phyloP scores from a whole-genome alignment of 768 basidiomycete species.

The Megacollybia marginata region DNA sequence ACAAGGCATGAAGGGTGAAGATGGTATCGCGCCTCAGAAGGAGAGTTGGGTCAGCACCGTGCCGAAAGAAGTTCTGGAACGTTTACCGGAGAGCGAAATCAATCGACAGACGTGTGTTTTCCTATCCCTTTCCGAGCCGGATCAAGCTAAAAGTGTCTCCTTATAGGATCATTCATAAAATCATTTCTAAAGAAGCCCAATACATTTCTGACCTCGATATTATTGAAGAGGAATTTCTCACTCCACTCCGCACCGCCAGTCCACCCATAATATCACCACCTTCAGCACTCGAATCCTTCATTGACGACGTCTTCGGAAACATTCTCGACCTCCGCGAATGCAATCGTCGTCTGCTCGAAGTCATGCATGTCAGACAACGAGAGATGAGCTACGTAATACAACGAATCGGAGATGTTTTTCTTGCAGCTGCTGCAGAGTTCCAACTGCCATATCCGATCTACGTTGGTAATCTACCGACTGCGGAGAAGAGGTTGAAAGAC shows the following conservation, averaged over 20 bases:
- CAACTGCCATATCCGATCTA: conserved; percentile 81
- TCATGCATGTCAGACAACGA: conserved; percentile 78
- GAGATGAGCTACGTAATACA: conserved; percentile 81
- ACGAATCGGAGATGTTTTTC: conserved; percentile 83
- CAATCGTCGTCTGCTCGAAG: conserved; percentile 75
- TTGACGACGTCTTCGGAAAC: conserved; percentile 87
- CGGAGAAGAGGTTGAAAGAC: conserved; percentile 82
- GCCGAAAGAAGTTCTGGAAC: conserved; percentile 26
- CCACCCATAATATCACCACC: conserved; percentile 43
- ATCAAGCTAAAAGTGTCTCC: not conserved
- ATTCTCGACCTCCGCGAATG: conserved; percentile 82
- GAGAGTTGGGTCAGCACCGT: conserved; percentile 43
- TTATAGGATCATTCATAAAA: conserved; percentile 70
- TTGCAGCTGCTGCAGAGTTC: conserved; percentile 84
- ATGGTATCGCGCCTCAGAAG: conserved; percentile 20
- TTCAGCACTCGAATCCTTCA: conserved; percentile 67
- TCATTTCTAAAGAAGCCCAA: conserved; percentile 84
- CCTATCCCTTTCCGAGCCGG: not conserved
- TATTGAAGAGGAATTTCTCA: conserved; percentile 60
- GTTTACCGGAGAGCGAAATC: conserved; percentile 71
- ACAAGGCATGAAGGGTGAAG: conserved; percentile 19
- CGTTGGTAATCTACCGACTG: conserved; percentile 75
- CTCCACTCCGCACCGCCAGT: conserved; percentile 38
- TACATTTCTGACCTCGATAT: conserved; percentile 84
- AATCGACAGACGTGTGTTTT: conserved; percentile 63